Percentiles rank a stretch among this genome's conserved stretches.
phyloP scores from a whole-genome alignment of 2,329 filamentous ascomycete genomes.

The Fusarium virguliforme region DNA sequence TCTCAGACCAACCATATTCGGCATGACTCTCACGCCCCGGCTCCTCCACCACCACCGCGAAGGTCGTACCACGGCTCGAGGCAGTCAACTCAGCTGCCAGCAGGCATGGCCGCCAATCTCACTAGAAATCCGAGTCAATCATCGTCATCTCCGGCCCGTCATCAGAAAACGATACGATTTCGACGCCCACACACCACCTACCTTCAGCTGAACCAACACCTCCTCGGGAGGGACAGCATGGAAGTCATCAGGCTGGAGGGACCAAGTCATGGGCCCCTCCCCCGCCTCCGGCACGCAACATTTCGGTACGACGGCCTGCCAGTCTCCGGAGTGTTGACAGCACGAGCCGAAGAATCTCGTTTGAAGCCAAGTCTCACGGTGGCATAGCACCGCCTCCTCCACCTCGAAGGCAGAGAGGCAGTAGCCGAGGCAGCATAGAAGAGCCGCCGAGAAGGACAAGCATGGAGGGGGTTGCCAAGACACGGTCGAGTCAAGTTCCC shows the following conservation, averaged over 20 bases:
- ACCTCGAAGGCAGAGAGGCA: slow-evolving; percentile 66
- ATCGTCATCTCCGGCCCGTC: slow-evolving; percentile 42
- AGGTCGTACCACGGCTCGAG: slow-evolving; percentile 62
- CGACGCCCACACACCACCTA: slow-evolving; percentile 30
- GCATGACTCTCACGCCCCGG: slow-evolving; percentile 61
- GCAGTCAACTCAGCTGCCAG: slow-evolving; percentile 46
- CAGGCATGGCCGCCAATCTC: slow-evolving; percentile 55
- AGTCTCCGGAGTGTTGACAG: slow-evolving; percentile 62
- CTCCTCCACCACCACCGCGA: slow-evolving; percentile 71
- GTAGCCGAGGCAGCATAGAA: slow-evolving; percentile 63
- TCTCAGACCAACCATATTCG: slow-evolving; percentile 65
- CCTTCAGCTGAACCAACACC: slow-evolving; percentile 29
- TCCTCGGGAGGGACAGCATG: slow-evolving; percentile 35
- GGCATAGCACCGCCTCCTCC: slow-evolving; percentile 61
- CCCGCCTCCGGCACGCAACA: slow-evolving; percentile 64
- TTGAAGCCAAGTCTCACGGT: slow-evolving; percentile 52
- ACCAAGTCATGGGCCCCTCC: slow-evolving; percentile 56
- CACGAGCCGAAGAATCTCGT: slow-evolving; percentile 50
- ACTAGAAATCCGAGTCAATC: slow-evolving; percentile 50
- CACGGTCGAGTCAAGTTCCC: slow-evolving; percentile 35
- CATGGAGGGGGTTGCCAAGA: slow-evolving; percentile 50
- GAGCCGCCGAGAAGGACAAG: slow-evolving; percentile 55
- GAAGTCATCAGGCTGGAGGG: slow-evolving; percentile 26
- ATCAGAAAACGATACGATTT: slow-evolving; percentile 38
- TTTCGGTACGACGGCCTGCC: slow-evolving; percentile 62